phyloP scores from a whole-genome alignment of 2,329 filamentous ascomycete genomes.

The Nemania diffusa region DNA sequence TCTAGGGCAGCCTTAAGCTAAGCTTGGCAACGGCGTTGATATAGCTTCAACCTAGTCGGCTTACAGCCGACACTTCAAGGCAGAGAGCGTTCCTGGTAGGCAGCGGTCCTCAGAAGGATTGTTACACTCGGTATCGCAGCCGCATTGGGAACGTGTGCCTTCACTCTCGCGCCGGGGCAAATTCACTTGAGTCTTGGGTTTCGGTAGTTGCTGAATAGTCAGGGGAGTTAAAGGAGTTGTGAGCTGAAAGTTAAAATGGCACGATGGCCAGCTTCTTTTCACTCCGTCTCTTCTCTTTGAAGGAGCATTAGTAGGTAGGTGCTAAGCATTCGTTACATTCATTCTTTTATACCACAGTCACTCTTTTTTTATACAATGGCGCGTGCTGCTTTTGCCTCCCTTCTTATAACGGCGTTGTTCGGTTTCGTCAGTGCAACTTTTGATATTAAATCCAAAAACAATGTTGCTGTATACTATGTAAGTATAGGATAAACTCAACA shows the following conservation, averaged over 20 bases:
- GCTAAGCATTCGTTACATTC: constrained; percentile 12
- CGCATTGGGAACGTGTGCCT: neutral
- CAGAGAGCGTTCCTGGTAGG: neutral
- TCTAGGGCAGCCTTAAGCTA: constrained; percentile 3
- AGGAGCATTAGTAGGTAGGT: constrained; percentile 3
- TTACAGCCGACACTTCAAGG: constrained; percentile 6
- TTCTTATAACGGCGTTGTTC: constrained; percentile 33
- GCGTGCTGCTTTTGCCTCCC: constrained; percentile 32
- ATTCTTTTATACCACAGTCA: constrained; percentile 15
- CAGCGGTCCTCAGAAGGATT: constrained; percentile 9
- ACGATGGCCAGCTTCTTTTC: constrained; percentile 10
- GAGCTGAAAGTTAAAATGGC: constrained; percentile 17
- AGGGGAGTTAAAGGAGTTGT: constrained; percentile 3
- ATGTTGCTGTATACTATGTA: constrained; percentile 58
- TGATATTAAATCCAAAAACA: constrained; percentile 50
- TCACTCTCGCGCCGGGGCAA: neutral
- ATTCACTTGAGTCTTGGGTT: neutral
- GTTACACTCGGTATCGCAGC: constrained; percentile 1
- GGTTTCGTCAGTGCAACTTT: constrained; percentile 44
- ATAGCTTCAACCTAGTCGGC: constrained; percentile 25
- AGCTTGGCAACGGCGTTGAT: constrained; percentile 26
- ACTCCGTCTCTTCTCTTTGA: neutral
- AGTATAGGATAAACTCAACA: constrained; percentile 19
- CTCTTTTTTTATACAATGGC: constrained; percentile 38
- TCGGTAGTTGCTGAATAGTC: neutral